Base-by-base conservation (phyloP, 1,139 yeast genomes). In the Debaryomycetaceae sp. region DNA sequence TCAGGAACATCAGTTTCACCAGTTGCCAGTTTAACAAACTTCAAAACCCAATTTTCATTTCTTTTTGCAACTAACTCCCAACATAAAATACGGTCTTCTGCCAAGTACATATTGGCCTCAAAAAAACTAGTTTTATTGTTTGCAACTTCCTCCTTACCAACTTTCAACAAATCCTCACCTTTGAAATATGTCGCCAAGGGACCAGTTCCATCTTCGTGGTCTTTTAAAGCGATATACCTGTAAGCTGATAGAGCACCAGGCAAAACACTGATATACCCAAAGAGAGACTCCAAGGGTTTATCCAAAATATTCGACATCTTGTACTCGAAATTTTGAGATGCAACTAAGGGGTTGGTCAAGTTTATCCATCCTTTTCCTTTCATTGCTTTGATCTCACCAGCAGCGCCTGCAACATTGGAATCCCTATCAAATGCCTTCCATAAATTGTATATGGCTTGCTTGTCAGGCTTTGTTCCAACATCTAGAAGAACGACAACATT, bases 1-100 rank as follows among this genome's bases (percentile, higher is more conserved):
- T 91, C 97, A 3, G 99, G 99, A 41, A 93, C 97, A 76, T 93
- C 99, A 0, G 99, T 93, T 62, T 91, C 98, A 54, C 98, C 99
- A 24, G 87, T 85, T 1, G 98, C 97, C 65, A 83, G 87, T 57
- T 87, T 86, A 43, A 93, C 98, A 62, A 91, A 91, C 60, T 89
- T 89, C 56, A 93, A 73, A 24, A 93, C 88, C 99, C 99, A 93
- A 59, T 83, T 85, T 42, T 89, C 93, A 49, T 83, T 80, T 54
- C 75, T 78, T 59, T 93, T 91, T 5, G 98, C 96, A 9, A 93
- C 95, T 45, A 93, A 75, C 64, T 93, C 99, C 97, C 98, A 93
- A 66, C 98, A 93, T 51, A 93, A 70, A 55, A 93, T 91, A 70
- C 99, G 85, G 66, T 93, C 99, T 68, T 93, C 99, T 0, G 99